Conservation (phyloP, 2,329 filamentous ascomycete species). For the Rugonectria rugulosa region DNA sequence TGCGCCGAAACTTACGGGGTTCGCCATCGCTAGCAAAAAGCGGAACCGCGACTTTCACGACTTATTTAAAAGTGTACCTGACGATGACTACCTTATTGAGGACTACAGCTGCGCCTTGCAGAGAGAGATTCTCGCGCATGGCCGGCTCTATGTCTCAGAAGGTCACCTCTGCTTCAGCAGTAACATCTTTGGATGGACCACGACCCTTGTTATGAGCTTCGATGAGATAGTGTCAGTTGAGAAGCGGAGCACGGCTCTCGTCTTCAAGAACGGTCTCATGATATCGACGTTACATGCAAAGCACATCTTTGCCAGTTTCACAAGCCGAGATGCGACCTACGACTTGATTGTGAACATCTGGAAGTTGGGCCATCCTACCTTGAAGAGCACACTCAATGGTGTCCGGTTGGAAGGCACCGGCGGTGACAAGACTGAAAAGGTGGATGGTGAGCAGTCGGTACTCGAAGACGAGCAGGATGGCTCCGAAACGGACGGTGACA, state of each 20-base stretch:
- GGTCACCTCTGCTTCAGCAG: constrained; percentile 98
- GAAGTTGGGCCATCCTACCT: constrained; percentile 92
- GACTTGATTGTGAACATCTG: constrained; percentile 98
- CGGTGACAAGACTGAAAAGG: constrained; percentile 91
- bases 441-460: constrained; percentile 58
- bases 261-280: constrained; percentile 97
- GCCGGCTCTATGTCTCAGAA: constrained; percentile 94
- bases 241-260: constrained; percentile 92
- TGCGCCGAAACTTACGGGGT: constrained; percentile 85
- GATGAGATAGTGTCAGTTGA: constrained; percentile 97
- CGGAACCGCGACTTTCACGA: constrained; percentile 94
- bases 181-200: constrained; percentile 98
- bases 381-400: constrained; percentile 91
- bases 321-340: constrained; percentile 94
- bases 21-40: constrained; percentile 95
- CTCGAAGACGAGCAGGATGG: constrained; percentile 56
- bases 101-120: constrained; percentile 98
- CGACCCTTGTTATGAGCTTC: constrained; percentile 96
- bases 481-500: constrained; percentile 66
- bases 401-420: constrained; percentile 81
- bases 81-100: constrained; percentile 97
- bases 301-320: constrained; percentile 94
- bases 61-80: constrained; percentile 94
- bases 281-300: constrained; percentile 95
- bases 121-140: constrained; percentile 92